Base-by-base conservation (phyloP, 2,329 filamentous ascomycete genomes). In the Akanthomyces uredinophilus region DNA sequence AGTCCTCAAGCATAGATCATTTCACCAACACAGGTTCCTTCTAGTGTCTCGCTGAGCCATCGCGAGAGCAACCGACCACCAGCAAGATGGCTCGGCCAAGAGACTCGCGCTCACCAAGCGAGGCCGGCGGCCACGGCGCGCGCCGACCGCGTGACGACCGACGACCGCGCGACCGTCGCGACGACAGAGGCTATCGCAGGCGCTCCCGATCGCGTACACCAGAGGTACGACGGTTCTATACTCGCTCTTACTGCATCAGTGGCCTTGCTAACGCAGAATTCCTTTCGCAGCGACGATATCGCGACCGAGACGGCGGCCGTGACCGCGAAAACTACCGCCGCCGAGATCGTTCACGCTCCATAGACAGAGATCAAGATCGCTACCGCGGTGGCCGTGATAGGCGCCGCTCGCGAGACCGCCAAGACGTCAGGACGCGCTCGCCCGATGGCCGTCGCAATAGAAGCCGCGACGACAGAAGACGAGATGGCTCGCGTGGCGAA, bases 71-170 rank as follows among this genome's bases (percentile, higher is more conserved):
- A 46, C 41, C 59, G 50, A 39, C 51, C 50, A 47, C 50, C 41
- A 49, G n/a, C 32, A 61, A 49, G 67, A 86, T 86, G 83, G 83
- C 82, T 84, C 83, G 83, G 78, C 83, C 79, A 78, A 85, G 81
- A 83, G 83, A 84, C 81, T 84, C 83, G 79, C 83, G 90, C 90
- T 94, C 90, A 93, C 91, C 90, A 90, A 92, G 89, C 87, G 89
- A 89, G 88, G 87, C 88, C 92, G 90, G 89, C 86, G 92, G 89
- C 83, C 87, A 85, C 77, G 87, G 86, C 77, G 86, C 87, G 72
- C 87, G 86, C 79, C 89, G 86, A 79, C 85, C 78, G 72, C 83
- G 82, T 70, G 82, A 83, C 74, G 79, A 78, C 69, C 85, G 86
- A 74, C 84, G 75, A 74, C 82, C 76, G 66, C 77, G 80, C 70